Evolutionary conservation across 176 grass and related monocot genomes (phyloP).

Genomic region (Lolium multiflorum): DNA sequence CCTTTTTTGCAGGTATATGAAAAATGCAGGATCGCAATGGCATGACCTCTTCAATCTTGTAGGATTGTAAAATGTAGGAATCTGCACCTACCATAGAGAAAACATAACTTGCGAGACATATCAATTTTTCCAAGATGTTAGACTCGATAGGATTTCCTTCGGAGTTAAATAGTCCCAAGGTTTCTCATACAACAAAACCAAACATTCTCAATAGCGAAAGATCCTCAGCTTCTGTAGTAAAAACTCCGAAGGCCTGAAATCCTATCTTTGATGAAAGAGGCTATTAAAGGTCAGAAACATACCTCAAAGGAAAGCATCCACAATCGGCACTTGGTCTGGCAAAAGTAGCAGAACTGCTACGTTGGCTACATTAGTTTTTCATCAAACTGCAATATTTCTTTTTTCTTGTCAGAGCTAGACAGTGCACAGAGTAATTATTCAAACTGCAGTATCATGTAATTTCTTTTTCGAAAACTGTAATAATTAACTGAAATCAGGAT

Average conservation of each 20-base stretch:
- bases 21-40: background rate
- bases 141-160: background rate
- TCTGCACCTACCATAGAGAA: too few species aligned
- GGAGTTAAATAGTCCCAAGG: background rate
- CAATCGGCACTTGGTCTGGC: background rate
- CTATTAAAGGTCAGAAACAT: slow-evolving; percentile 16
- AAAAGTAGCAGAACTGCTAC: background rate
- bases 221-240: background rate
- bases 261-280: background rate
- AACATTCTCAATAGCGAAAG: background rate
- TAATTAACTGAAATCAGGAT: slow-evolving; percentile 20
- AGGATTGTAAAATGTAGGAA: background rate
- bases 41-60: background rate
- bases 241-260: background rate
- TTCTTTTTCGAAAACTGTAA: slow-evolving; percentile 8
- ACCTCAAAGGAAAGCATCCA: slow-evolving; percentile 25
- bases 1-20: background rate
- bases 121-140: background rate
- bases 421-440: background rate
- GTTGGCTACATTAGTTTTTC: background rate
- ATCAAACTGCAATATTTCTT: slow-evolving; percentile 23
- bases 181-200: background rate
- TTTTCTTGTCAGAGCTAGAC: slow-evolving; percentile 11
- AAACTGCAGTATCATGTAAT: slow-evolving; percentile 13
- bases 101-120: background rate